These are phyloP conservation scores for Edaphochlamys debaryana DNA, from an alignment of 139 green algal genomes.

Conservation along the genomic window DNA sequence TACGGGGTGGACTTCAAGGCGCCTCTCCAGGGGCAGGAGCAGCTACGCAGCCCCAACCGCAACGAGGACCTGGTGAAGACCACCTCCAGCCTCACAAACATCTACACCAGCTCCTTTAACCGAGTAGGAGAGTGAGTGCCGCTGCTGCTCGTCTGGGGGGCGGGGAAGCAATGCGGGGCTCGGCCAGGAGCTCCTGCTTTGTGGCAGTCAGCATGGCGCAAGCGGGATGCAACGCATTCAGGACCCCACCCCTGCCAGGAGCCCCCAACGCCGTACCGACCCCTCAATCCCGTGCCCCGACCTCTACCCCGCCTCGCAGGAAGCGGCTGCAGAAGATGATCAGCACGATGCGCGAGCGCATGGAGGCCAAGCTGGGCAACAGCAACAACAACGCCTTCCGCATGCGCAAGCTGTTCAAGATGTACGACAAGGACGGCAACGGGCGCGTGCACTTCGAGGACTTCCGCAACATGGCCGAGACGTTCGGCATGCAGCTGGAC, in stretches of 20 bases:
- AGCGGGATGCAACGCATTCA: too few relatives aligned
- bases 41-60: slow-evolving; percentile 78
- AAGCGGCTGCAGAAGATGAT: slow-evolving; percentile 83
- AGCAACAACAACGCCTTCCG: slow-evolving; percentile 85
- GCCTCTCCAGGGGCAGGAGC: slow-evolving; percentile 62
- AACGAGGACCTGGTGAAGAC: slow-evolving; percentile 78
- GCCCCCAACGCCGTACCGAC: too few relatives aligned
- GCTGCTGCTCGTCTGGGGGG: too few relatives aligned
- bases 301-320: slow-evolving; percentile 40
- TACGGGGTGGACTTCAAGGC: slow-evolving; percentile 75
- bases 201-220: too few relatives aligned
- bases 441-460: slow-evolving; percentile 84
- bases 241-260: too few relatives aligned
- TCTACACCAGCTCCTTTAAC: slow-evolving; percentile 76
- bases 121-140: slow-evolving; percentile 77
- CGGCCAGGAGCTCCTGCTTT: too few relatives aligned
- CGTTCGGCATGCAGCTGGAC: slow-evolving; percentile 89
- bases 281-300: too few relatives aligned
- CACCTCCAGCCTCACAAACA: slow-evolving; percentile 62
- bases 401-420: slow-evolving; percentile 83
- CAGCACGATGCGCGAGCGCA: slow-evolving; percentile 78
- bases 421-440: slow-evolving; percentile 73
- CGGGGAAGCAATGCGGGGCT: too few relatives aligned
- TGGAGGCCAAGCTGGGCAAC: slow-evolving; percentile 82
- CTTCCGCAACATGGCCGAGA: slow-evolving; percentile 82